These are phyloP conservation scores for Histomonas meleagridis DNA, from an alignment of 208 protist species.

Conservation along the genomic window DNA sequence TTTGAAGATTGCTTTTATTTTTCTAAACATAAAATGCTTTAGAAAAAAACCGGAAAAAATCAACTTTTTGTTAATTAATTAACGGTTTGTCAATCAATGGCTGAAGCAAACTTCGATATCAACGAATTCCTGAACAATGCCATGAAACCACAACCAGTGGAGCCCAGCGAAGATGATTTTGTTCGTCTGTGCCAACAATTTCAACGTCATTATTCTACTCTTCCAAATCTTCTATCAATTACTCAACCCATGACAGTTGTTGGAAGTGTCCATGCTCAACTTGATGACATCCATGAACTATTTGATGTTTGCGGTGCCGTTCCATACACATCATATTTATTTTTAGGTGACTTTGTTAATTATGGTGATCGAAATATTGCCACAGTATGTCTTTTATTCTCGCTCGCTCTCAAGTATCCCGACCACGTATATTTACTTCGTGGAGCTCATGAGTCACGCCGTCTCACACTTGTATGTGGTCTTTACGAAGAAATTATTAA, in stretches of 20 bases:
- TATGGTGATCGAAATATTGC: not conserved
- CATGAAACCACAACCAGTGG: too few relatives aligned
- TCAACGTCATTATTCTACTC: not conserved
- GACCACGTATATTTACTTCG: not conserved
- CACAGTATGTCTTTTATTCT: not conserved
- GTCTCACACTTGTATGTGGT: not conserved
- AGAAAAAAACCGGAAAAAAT: too few relatives aligned
- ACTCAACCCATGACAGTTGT: not conserved
- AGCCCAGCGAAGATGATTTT: not conserved
- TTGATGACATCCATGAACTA: not conserved
- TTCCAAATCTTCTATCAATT: not conserved
- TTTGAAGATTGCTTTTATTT: too few relatives aligned
- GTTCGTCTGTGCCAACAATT: not conserved
- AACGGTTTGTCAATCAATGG: too few relatives aligned
- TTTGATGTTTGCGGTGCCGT: not conserved
- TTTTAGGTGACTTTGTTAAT: not conserved
- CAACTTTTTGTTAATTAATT: too few relatives aligned
- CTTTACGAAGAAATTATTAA: not conserved
- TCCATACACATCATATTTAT: not conserved
- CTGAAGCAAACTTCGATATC: too few relatives aligned
- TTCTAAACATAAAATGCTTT: too few relatives aligned
- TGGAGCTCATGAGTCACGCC: not conserved
- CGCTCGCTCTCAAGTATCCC: not conserved
- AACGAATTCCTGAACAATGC: too few relatives aligned
- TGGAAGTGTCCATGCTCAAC: not conserved